phyloP scores from a whole-genome alignment of 495 filamentous ascomycete genomes.

The Neurospora hispaniola region DNA sequence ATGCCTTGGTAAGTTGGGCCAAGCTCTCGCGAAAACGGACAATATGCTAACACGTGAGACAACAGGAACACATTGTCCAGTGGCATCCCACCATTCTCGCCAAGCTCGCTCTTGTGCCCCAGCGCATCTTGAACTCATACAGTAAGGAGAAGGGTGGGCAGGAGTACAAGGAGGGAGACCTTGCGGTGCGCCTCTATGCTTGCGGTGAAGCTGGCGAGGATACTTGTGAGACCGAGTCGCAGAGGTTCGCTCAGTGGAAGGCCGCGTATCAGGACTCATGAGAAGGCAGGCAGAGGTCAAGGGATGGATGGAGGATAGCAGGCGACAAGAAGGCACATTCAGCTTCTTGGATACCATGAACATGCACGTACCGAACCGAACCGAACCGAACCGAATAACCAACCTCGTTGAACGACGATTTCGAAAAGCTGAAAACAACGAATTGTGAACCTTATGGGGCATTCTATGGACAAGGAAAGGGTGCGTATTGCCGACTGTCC shows the following conservation, averaged over 20 bases:
- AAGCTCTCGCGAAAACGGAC: not conserved
- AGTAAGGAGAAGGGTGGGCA: conserved; percentile 26
- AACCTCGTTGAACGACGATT: not conserved
- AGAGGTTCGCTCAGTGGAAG: conserved; percentile 37
- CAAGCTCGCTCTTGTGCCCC: conserved; percentile 74
- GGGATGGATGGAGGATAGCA: not conserved
- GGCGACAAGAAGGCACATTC: not conserved
- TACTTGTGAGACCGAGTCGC: conserved; percentile 59
- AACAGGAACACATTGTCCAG: conserved; percentile 79
- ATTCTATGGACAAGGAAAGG: not conserved
- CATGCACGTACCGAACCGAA: not conserved
- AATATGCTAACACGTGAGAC: conserved; percentile 9
- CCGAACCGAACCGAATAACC: not conserved
- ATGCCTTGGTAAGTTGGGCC: conserved; percentile 64
- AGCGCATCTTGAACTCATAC: conserved; percentile 73
- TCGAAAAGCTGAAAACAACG: not conserved
- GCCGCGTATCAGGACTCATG: conserved; percentile 25
- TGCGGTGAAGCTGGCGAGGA: conserved; percentile 49
- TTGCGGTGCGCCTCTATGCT: conserved; percentile 62
- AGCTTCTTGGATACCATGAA: not conserved
- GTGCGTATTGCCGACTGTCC: not conserved
- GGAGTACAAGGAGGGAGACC: conserved; percentile 75
- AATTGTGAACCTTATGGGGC: not conserved
- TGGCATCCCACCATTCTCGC: conserved; percentile 98
- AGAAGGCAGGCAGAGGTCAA: not conserved